Evolutionary conservation across 2,329 filamentous ascomycete species (phyloP).

Genomic region (Pseudopithomyces chartarum): DNA sequence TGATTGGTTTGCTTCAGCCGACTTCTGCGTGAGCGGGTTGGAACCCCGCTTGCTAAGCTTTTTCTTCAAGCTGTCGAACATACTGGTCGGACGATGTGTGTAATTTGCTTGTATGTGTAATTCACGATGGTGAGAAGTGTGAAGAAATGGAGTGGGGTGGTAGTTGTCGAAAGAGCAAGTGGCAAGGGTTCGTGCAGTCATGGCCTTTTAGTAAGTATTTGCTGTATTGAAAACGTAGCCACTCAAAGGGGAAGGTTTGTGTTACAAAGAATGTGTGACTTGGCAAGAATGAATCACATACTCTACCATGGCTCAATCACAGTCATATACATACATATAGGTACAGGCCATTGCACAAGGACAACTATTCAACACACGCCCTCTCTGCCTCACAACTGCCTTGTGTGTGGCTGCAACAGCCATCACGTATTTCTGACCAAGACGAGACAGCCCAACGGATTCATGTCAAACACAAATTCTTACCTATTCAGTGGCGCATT

Average conservation of each 20-base stretch:
- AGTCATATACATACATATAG: not conserved
- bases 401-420: constrained; percentile 2
- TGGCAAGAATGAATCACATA: too few relatives aligned
- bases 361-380: not conserved
- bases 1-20: constrained; percentile 9
- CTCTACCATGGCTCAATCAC: not conserved
- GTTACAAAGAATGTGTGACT: too few relatives aligned
- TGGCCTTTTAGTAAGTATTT: constrained; percentile 7
- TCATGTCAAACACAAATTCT: not conserved
- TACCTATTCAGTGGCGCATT: not conserved
- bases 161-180: not conserved
- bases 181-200: constrained; percentile 17
- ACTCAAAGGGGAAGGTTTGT: not conserved
- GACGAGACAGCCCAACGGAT: not conserved
- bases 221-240: not conserved
- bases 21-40: constrained; percentile 17
- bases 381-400: constrained; percentile 5
- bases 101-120: constrained; percentile 7
- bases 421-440: constrained; percentile 2
- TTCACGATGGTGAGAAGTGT: not conserved
- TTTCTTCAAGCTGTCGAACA: constrained; percentile 33
- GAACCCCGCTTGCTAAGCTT: constrained; percentile 26
- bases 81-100: constrained; percentile 6
- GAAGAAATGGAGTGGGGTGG: not conserved
- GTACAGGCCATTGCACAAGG: too few relatives aligned